Conservation (phyloP, 768 basidiomycete genomes). For the Podaxis sp. region DNA sequence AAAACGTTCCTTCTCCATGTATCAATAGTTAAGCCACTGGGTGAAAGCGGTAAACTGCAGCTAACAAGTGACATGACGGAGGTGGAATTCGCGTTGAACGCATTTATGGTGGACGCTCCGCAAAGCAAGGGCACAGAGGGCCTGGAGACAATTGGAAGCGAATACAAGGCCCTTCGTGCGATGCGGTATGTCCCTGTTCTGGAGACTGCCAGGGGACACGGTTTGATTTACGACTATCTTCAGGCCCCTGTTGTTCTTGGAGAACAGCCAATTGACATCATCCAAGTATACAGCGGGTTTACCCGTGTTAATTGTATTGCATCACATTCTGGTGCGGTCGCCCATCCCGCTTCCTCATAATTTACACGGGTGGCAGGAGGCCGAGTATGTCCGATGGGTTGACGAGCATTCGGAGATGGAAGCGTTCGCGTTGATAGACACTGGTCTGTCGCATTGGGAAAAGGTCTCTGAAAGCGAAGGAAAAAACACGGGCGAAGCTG, state of each 20-base stretch:
- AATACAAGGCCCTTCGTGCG: slow-evolving; percentile 82
- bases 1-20: slow-evolving; percentile 89
- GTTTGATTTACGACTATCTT: not conserved
- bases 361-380: slow-evolving; percentile 91
- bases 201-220: not conserved
- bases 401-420: slow-evolving; percentile 87
- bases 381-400: slow-evolving; percentile 96
- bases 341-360: slow-evolving; percentile 85
- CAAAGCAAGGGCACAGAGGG: slow-evolving; percentile 56
- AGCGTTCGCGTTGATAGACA: slow-evolving; percentile 76
- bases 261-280: slow-evolving; percentile 67
- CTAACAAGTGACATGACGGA: slow-evolving; percentile 96
- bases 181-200: slow-evolving; percentile 63
- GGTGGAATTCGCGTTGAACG: slow-evolving; percentile 87
- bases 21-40: slow-evolving; percentile 89
- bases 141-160: slow-evolving; percentile 78
- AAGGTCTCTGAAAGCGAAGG: slow-evolving; percentile 62
- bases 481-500: slow-evolving; percentile 42
- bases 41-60: slow-evolving; percentile 92
- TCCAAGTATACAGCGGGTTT: slow-evolving; percentile 70
- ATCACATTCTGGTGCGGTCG: slow-evolving; percentile 89
- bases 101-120: slow-evolving; percentile 64
- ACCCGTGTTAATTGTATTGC: slow-evolving; percentile 85
- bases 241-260: slow-evolving; percentile 89
- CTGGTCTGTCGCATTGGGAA: slow-evolving; percentile 79